Base-by-base conservation (phyloP, 164 flowering plant species). In the Platanus orientalis region DNA sequence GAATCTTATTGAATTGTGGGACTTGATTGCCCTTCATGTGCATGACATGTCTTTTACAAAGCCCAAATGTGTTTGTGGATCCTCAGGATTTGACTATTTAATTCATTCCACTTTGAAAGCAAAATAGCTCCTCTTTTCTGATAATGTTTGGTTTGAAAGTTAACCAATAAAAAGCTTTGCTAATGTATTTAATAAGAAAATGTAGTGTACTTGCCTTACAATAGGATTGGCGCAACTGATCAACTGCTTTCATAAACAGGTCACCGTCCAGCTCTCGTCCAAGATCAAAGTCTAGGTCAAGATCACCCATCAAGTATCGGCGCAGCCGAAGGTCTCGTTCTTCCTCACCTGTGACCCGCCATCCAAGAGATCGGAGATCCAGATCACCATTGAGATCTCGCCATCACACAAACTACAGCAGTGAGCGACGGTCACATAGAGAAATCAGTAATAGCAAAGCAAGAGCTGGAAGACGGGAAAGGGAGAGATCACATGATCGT, bases 301-400 rank as follows among this genome's bases (percentile, higher is more conserved):
- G 71, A 71, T 93, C 97, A 47, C 97, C 98, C 29, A 69, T 89
- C 32, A 79, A 51, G 70, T 80, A 79, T 62, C 76, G 80, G 10
- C 69, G 69, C 50, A 81, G 90, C 49, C 71, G 83, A 62, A 79
- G 81, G 63, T 91, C 96, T 32, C 96, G 77, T 57, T 87, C 99
- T 39, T 78, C 71, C 73, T 94, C 97, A 25, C 99, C 97, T 64
- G 75, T 80, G 40, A 48, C 68, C 0, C 89, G 89, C 2, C 73
- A 51, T 57, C 28, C 70, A 45, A 79, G 90, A 76, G 77, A 74
- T 59, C 79, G 75, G 58, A 81, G 96, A 72, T 89, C 91, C 49
- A 84, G 90, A 66, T 91, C 97, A 62, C 97, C 97, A 1, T 40
- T 76, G 25, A 83, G 92, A 75, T 82, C 77, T 69, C 95, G 81